Evolutionary conservation across 2,329 filamentous ascomycete genomes (phyloP), one percentile per base, ranked within the genome.

Genomic region (Teratosphaeria viscida): DNA sequence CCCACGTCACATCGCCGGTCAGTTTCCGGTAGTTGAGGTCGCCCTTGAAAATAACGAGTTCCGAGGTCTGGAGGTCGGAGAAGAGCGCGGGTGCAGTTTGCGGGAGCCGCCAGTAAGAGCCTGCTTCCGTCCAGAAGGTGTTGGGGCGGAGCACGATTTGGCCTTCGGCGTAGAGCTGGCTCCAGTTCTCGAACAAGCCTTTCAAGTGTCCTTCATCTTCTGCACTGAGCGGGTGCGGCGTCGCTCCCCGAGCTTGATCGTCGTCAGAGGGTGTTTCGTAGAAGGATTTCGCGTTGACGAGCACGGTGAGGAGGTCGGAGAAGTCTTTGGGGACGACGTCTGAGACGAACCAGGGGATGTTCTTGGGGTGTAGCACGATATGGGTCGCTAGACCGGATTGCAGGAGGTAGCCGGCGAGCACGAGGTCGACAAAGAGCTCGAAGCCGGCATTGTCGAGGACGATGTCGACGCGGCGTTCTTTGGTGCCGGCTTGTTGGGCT

Each of bases 371-470:
- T 10, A 99, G 82, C 23, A 97, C 85, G 14, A 99, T 81, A 27
- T 85, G 85, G 0, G 92, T 96, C 0, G 94, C 94, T 5, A 99
- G 83, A 0, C 88, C 89, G 0, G 90, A 81, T 0, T 90, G 86
- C 6, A 99, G 81, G 14, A 99, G 81, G 72, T 95, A 99, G 0
- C 92, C 92, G 0, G 90, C 92, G 1, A 99, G 82, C 60, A 97
- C 86, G 10, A 99, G 81, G 71, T 99, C 94, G 65, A 97, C 94
- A 71, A 91, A 99, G 12, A 99, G 82, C 78, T 99, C 94, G 71
- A 99, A 99, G 5, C 94, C 94, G 23, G 94, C 90, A 68, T 99
- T 99, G 74, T 99, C 94, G 5, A 99, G 86, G 2, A 99, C 88
- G 64, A 99, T 92, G 69, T 99, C 94, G 2, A 99, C 87, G 16